Percentiles rank a stretch among this genome's conserved stretches.
Conservation (phyloP, 2,329 filamentous ascomycete genomes). For the Nigrograna mackinnonii region DNA sequence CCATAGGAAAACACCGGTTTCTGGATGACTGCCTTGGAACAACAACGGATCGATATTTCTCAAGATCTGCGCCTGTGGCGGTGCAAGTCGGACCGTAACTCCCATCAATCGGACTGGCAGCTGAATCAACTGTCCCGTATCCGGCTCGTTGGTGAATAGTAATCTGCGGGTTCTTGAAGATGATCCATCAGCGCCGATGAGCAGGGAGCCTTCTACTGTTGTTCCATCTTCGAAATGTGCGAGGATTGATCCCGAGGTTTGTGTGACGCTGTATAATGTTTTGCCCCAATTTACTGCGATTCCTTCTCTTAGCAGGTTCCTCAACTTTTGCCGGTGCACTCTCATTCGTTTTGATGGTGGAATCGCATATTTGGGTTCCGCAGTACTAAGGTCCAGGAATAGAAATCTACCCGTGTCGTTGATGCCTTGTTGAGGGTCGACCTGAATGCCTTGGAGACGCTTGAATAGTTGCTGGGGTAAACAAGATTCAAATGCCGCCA, state of each 20-base stretch:
- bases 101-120: slow-evolving; percentile 47
- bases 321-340: slow-evolving; percentile 17
- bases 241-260: background rate
- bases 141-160: slow-evolving; percentile 20
- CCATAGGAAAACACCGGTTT: slow-evolving; percentile 17
- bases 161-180: slow-evolving; percentile 42
- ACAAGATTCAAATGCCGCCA: slow-evolving; percentile 8
- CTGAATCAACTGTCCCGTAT: slow-evolving; percentile 30
- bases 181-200: slow-evolving; percentile 48
- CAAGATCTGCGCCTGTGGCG: slow-evolving; percentile 22
- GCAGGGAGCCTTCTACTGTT: slow-evolving; percentile 4
- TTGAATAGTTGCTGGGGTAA: slow-evolving; percentile 4
- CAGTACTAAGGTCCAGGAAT: slow-evolving; percentile 46
- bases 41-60: slow-evolving; percentile 19
- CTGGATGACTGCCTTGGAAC: slow-evolving; percentile 17
- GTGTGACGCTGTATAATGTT: slow-evolving; percentile 3
- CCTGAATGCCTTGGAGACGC: slow-evolving; percentile 9
- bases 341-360: slow-evolving; percentile 42
- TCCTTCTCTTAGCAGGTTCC: slow-evolving; percentile 5
- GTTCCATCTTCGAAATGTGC: slow-evolving; percentile 12
- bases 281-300: slow-evolving; percentile 9
- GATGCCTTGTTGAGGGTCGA: slow-evolving; percentile 11
- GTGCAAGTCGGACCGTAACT: slow-evolving; percentile 41
- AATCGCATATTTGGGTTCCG: slow-evolving; percentile 44
- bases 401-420: slow-evolving; percentile 43